A percentile compares a stretch with the other conserved stretches of the same genome.
Conservation (phyloP, 768 basidiomycete genomes). For the Xerocomellus dryophilus region DNA sequence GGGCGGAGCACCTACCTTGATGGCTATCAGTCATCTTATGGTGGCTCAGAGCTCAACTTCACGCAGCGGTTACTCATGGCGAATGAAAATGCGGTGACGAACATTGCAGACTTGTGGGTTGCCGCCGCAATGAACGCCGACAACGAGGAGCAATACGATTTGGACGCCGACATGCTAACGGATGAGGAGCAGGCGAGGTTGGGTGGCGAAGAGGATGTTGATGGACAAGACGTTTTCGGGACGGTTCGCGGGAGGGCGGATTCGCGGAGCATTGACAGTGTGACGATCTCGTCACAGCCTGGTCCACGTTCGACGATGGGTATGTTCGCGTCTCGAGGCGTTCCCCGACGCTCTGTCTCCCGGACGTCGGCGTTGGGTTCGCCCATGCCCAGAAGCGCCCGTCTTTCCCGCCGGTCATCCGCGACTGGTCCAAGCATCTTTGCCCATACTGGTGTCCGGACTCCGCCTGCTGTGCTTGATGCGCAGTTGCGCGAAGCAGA, state of each 20-base stretch:
- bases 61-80: slow-evolving; percentile 87
- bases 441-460: slow-evolving; percentile 75
- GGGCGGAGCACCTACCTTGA: slow-evolving; percentile 48
- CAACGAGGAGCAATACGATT: slow-evolving; percentile 74
- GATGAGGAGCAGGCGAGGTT: slow-evolving; percentile 26
- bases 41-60: slow-evolving; percentile 68
- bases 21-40: slow-evolving; percentile 39
- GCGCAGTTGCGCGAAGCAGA: slow-evolving; percentile 57
- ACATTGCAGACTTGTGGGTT: slow-evolving; percentile 96
- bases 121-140: slow-evolving; percentile 95
- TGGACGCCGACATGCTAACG: slow-evolving; percentile 29
- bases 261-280: slow-evolving; percentile 14
- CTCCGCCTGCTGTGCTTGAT: slow-evolving; percentile 72
- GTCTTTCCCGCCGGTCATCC: slow-evolving; percentile 50
- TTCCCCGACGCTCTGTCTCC: slow-evolving; percentile 34
- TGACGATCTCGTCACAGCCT: slow-evolving; percentile 22
- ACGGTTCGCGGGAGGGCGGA: slow-evolving; percentile 17
- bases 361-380: slow-evolving; percentile 31
- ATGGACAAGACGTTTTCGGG: slow-evolving; percentile 31
- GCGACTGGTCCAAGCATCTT: slow-evolving; percentile 72
- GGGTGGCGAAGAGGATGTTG: slow-evolving; percentile 48
- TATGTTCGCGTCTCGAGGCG: slow-evolving; percentile 24
- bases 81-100: slow-evolving; percentile 92
- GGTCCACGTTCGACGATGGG: slow-evolving; percentile 25
- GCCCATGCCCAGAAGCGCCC: slow-evolving; percentile 33